Conservation (phyloP, 352 stramenopile species). For the Aphanomyces stellatus region DNA sequence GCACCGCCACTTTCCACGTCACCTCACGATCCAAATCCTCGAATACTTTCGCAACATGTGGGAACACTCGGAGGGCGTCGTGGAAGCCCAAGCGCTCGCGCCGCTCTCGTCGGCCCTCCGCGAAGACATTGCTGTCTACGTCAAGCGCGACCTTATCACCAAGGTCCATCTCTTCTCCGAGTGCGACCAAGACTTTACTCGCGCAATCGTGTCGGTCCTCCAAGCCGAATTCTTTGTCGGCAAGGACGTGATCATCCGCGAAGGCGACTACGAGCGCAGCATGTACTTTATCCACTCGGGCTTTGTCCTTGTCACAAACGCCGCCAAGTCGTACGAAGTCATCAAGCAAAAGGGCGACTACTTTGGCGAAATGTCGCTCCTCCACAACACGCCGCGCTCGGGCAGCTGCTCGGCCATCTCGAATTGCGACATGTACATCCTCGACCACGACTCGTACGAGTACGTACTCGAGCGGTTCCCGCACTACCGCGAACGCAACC, state of each 20-base stretch:
- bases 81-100: slow-evolving; percentile 43
- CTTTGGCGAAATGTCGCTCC: slow-evolving; percentile 57
- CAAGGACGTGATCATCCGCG: slow-evolving; percentile 65
- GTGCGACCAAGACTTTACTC: slow-evolving; percentile 50
- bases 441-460: slow-evolving; percentile 71
- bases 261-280: slow-evolving; percentile 61
- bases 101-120: slow-evolving; percentile 41
- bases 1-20: slow-evolving; percentile 47
- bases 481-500: slow-evolving; percentile 63
- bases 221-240: slow-evolving; percentile 64
- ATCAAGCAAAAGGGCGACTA: slow-evolving; percentile 70
- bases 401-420: slow-evolving; percentile 59
- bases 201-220: slow-evolving; percentile 49
- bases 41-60: slow-evolving; percentile 61
- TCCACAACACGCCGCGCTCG: slow-evolving; percentile 68
- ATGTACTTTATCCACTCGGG: slow-evolving; percentile 75
- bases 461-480: slow-evolving; percentile 54
- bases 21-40: slow-evolving; percentile 62
- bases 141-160: slow-evolving; percentile 48
- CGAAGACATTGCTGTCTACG: slow-evolving; percentile 52
- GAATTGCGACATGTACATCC: slow-evolving; percentile 64
- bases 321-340: slow-evolving; percentile 52
- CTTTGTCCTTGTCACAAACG: slow-evolving; percentile 39
- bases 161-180: slow-evolving; percentile 50
- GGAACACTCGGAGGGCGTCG: slow-evolving; percentile 56